These are phyloP conservation scores for Coniophora puteana DNA, from an alignment of 1,284 basidiomycete species.

Conservation along the genomic window DNA sequence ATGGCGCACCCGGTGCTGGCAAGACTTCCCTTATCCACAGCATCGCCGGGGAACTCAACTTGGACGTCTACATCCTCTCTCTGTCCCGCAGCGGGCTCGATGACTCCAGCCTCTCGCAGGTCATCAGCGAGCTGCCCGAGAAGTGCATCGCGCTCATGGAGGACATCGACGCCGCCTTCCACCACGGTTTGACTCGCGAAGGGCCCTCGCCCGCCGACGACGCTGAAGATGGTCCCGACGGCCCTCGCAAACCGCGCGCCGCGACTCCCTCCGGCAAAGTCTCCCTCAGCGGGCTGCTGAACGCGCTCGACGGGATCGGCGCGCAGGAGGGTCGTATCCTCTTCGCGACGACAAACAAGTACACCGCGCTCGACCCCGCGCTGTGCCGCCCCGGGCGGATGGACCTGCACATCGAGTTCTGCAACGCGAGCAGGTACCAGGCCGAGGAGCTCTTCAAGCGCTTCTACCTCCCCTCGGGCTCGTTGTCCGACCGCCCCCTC, in stretches of 20 bases:
- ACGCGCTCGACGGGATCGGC: slow-evolving; percentile 71
- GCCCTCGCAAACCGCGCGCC: slow-evolving; percentile 2
- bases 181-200: slow-evolving; percentile 48
- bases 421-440: slow-evolving; percentile 63
- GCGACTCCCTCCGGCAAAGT: slow-evolving; percentile 34
- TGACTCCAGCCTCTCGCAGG: slow-evolving; percentile 54
- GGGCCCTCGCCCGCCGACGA: not conserved
- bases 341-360: slow-evolving; percentile 76
- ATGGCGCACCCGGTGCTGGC: slow-evolving; percentile 73
- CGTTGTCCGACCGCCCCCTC: slow-evolving; percentile 25
- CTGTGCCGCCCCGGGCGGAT: slow-evolving; percentile 75
- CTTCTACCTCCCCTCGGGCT: slow-evolving; percentile 52
- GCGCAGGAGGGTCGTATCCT: slow-evolving; percentile 76
- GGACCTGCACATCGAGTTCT: slow-evolving; percentile 76
- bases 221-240: not conserved
- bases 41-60: slow-evolving; percentile 69
- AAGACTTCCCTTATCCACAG: slow-evolving; percentile 75
- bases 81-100: slow-evolving; percentile 71
- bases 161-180: slow-evolving; percentile 76
- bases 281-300: slow-evolving; percentile 69
- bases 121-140: slow-evolving; percentile 64
- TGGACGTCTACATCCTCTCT: slow-evolving; percentile 74
- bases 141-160: slow-evolving; percentile 77
- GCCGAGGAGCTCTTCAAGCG: slow-evolving; percentile 57
- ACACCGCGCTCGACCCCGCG: slow-evolving; percentile 62